Percentiles rank a stretch among this genome's conserved stretches.
These are phyloP conservation scores for Asterophora lycoperdoides DNA, from an alignment of 768 basidiomycete species.

Conservation along the genomic window DNA sequence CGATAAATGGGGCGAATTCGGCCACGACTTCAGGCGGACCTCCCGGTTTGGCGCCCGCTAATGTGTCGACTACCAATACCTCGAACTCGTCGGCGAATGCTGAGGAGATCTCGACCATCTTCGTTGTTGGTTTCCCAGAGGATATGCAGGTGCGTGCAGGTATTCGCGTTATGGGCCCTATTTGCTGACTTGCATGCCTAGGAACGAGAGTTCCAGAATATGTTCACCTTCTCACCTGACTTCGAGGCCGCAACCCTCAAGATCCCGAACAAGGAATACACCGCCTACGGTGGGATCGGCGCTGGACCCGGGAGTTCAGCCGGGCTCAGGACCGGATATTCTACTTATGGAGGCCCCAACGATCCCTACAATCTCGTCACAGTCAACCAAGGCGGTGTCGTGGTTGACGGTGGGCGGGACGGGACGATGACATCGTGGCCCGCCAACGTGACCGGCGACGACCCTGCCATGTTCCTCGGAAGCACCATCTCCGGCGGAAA, in stretches of 20 bases:
- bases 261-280: conserved; percentile 90
- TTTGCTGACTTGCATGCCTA: conserved; percentile 30
- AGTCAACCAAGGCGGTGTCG: conserved; percentile 76
- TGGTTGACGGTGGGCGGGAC: conserved; percentile 75
- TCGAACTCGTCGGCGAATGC: conserved; percentile 32
- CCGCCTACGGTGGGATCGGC: conserved; percentile 54
- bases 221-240: conserved; percentile 94
- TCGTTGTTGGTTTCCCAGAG: conserved; percentile 98
- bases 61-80: conserved; percentile 24
- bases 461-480: conserved; percentile 27
- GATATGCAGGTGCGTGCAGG: conserved; percentile 83
- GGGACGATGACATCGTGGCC: conserved; percentile 72
- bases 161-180: conserved; percentile 2
- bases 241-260: conserved; percentile 98
- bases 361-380: conserved; percentile 85
- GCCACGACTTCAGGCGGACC: conserved; percentile 18
- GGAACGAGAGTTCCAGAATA: conserved; percentile 99
- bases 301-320: conserved; percentile 18
- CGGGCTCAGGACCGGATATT: conserved; percentile 11
- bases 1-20: conserved; percentile 14
- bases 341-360: conserved; percentile 48
- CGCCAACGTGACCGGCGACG: conserved; percentile 29
- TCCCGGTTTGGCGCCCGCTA: conserved; percentile 24
- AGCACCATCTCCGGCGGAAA: conserved; percentile 21
- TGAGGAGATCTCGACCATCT: conserved; percentile 95